Evolutionary conservation across 78 protist genomes (phyloP), one percentile per base, ranked within the genome.

Genomic region (Dictyostelium brefeldianum): DNA sequence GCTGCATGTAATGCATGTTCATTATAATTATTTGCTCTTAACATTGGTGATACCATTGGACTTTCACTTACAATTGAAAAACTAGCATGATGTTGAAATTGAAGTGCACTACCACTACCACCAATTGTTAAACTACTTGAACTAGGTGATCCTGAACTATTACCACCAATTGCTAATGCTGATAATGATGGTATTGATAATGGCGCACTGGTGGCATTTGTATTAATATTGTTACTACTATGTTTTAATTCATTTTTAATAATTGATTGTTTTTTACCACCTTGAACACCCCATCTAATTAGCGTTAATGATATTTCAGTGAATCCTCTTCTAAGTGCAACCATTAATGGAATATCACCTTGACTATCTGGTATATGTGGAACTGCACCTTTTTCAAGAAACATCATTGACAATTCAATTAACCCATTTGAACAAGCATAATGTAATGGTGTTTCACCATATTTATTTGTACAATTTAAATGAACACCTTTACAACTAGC

Each of bases 341-440:
- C 93, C 93, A 87, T 87, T 10, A 87, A n/a, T 27, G 93, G 93
- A 11, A 87, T 87, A 50, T 87, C 93, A 50, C 93, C 93, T 62
- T 87, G 93, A 22, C 83, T 17, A 20, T 87, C 93, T 9, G 51
- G 93, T 5, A 51, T 22, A 77, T 87, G 93, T 25, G 93, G 85
- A 4, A 50, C 59, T 3, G 84, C 83, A n/a, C 93, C 93, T 46
- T 87, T 75, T 31, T 74, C 84, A 20, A 87, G n/a, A 14, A 87
- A 47, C 46, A 87, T 22, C 67, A 48, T 77, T 18, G 93, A 69
- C 93, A 87, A 64, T 22, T 87, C 93, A 1, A 87, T 87, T 18
- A 59, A 64, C 5, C 93, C 93, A 47, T 59, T 48, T 2, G 79
- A 71, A 36, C 93, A 87, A 1, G 93, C 93, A 50, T 87, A 87